Evolutionary conservation across 495 filamentous ascomycete genomes (phyloP).

Genomic region (Pyronema omphalodes): DNA sequence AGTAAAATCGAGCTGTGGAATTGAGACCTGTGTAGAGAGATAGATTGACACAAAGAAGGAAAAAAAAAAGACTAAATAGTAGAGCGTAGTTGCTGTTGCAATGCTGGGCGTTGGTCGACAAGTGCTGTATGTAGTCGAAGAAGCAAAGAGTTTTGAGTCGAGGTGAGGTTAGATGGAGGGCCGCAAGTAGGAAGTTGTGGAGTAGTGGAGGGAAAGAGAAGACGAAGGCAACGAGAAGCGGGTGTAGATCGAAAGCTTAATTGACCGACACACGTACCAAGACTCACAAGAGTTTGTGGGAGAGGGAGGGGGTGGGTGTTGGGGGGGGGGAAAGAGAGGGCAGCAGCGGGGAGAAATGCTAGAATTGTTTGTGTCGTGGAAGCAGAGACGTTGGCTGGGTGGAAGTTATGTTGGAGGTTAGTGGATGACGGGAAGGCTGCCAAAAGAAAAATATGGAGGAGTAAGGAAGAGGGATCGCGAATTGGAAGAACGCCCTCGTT

Average conservation of each 20-base stretch:
- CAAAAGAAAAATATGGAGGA: too few species aligned
- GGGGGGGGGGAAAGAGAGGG: too few species aligned
- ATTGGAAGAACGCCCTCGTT: too few species aligned
- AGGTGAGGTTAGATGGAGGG: neutral
- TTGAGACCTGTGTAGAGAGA: neutral
- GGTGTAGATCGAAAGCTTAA: neutral
- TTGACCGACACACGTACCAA: too few species aligned
- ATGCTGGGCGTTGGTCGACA: neutral
- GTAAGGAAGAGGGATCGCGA: too few species aligned
- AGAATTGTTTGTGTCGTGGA: neutral
- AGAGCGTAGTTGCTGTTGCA: neutral
- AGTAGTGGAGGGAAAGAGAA: slow-evolving; percentile 2
- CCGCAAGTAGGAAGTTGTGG: too few species aligned
- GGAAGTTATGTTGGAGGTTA: neutral
- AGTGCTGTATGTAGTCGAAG: too few species aligned
- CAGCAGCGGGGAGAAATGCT: too few species aligned
- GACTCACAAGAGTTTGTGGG: too few species aligned
- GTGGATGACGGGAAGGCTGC: too few species aligned
- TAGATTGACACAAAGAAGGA: slow-evolving; percentile 3
- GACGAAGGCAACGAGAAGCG: slow-evolving; percentile 6
- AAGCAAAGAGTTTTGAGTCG: neutral
- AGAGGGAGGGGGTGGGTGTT: too few species aligned
- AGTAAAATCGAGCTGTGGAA: neutral
- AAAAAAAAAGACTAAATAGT: neutral
- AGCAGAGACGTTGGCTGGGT: neutral